Base-by-base conservation (phyloP, 2,329 filamentous ascomycete genomes). In the Penicillium sp. region DNA sequence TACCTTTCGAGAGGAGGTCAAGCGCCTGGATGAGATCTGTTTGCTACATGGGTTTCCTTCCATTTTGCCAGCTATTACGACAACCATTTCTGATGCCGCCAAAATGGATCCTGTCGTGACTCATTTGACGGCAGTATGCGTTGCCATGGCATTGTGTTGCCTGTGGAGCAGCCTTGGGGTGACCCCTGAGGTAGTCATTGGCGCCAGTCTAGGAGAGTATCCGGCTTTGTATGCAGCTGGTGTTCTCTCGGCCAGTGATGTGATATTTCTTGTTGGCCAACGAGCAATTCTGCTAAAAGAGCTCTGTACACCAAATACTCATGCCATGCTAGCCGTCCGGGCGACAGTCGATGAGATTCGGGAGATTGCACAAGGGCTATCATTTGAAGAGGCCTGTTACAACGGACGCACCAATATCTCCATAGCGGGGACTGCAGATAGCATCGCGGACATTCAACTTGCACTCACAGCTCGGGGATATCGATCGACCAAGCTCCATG, bases 221-320 rank as follows among this genome's bases (percentile, higher is more conserved):
- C 21, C 44, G 27, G 74, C 74, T 14, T 53, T 76, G 0, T 57
- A 67, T 51, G 64, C 61, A 10, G 68, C 73, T 3, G 73, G 71
- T 3, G 70, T 76, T 2, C 53, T 77, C 4, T 71, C 72, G n/a
- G 68, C 60, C 1, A 64, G 45, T n/a, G 75, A 76, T 53, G 62
- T 68, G 0, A 62, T 93, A 54, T 87, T 86, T 63, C 79, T 93
- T 3, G 89, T 93, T 24, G 90, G 89, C 33, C 71, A 78, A 48
- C 84, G 90, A 56, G 90, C 90, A 6, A 77, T 84, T 66, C 78
- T 92, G 8, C 21, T 55, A 7, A 31, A 52, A 9, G 24, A 84
- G 53, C 83, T 84, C 62, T 92, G 89, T 76, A 85, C 81, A 19
- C 78, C 82, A 14, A 83, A 86, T 57, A 90, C 84, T 1, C 89